Conservation (phyloP, 1,284 basidiomycete genomes). For the Fereydounia khargensis region DNA sequence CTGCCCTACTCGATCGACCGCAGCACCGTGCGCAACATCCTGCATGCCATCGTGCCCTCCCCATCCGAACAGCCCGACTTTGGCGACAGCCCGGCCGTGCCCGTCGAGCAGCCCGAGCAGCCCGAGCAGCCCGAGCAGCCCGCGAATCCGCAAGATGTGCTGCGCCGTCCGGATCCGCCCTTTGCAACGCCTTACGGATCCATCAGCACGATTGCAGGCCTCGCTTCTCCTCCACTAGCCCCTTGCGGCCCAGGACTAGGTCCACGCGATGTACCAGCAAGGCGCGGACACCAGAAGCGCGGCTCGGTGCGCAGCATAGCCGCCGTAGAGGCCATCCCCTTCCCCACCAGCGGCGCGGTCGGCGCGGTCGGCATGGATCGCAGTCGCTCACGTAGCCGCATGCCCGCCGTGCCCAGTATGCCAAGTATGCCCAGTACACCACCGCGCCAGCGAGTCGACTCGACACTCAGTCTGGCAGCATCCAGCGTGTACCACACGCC, state of each 20-base stretch:
- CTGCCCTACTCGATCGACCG: conserved; percentile 5
- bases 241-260: too few species aligned
- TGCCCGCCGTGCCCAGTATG: too few species aligned
- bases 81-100: too few species aligned
- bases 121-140: conserved; percentile 8
- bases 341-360: too few species aligned
- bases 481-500: conserved; percentile 42
- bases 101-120: conserved; percentile 2
- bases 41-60: conserved; percentile 11
- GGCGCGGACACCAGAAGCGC: conserved; percentile 20
- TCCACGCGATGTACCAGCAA: too few species aligned
- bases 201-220: background rate
- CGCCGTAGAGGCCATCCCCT: too few species aligned
- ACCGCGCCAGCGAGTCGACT: conserved; percentile 23
- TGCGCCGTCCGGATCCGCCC: conserved; percentile 16
- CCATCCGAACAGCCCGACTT: conserved; percentile 12
- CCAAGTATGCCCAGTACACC: too few species aligned
- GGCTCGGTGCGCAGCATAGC: conserved; percentile 30
- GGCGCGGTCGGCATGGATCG: too few species aligned
- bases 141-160: conserved; percentile 16
- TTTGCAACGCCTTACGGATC: background rate
- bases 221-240: too few species aligned
- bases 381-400: too few species aligned
- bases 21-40: conserved; percentile 3
- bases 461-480: conserved; percentile 19